Evolutionary conservation across 2,329 filamentous ascomycete genomes (phyloP), one percentile per base, ranked within the genome.

Genomic region (Penicillium palitans): DNA sequence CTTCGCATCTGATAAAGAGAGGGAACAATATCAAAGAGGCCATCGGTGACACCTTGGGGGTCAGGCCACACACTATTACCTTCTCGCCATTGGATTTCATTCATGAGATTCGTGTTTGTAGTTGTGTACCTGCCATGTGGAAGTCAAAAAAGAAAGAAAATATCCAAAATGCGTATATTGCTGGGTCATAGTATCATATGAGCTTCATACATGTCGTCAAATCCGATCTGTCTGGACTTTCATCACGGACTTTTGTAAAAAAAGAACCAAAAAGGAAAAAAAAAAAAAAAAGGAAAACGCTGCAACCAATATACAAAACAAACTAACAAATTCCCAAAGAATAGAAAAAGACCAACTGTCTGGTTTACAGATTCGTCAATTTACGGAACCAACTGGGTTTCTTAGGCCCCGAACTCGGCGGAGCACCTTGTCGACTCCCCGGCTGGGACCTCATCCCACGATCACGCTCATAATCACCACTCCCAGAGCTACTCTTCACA

Each of bases 301-400:
- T 50, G 51, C 42, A 58, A 57, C 10, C 37, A 27, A 45, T 50
- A 48, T 52, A 55, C 15, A 46, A 53, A 52, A 33, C 39, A 39
- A 45, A 39, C 0, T 17, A 39, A 40, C 31, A 35, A 47, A n/a
- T 7, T 25, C 5, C 17, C 33, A 27, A 31, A 29, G 27, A 29
- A 29, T 29, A 29, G 27, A 29, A 6, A 48, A 48, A 10, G 10
- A 19, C 25, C 42, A 15, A 13, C n/a, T 29, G 27, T 29, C 19
- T 15, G 15, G 19, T 50, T 68, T 60, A 75, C 46, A 74, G 66
- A 56, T 66, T 70, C 21, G 75, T 75, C 42, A 79, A 61, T 62
- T 77, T 79, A 63, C 75, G 76, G 49, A 79, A 74, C 78, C 78
- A 79, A 59, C 72, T 76, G 13, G 74, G 69, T 58, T 73, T 70